A percentile compares a stretch with the other conserved stretches of the same genome.
Evolutionary conservation across 805 yeast genomes (phyloP).

Genomic region (Pichia manshurica): DNA sequence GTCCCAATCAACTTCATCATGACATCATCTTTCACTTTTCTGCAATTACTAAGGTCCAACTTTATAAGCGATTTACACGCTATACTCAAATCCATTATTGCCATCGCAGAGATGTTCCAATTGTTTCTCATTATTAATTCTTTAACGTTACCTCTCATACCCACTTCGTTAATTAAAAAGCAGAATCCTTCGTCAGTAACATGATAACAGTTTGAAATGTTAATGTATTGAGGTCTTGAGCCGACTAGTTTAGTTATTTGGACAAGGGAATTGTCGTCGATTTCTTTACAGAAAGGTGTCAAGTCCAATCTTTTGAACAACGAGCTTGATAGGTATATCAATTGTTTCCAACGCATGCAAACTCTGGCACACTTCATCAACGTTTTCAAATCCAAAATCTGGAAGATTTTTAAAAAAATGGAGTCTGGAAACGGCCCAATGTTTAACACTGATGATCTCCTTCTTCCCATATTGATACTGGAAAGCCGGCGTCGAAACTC

Average conservation of each 20-base stretch:
- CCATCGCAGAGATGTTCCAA: conserved; percentile 78
- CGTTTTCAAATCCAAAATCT: conserved; percentile 47
- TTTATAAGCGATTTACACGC: conserved; percentile 55
- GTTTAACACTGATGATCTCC: conserved; percentile 53
- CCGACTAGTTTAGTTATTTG: conserved; percentile 67
- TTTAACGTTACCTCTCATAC: conserved; percentile 55
- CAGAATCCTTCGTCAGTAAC: conserved; percentile 71
- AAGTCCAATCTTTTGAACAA: conserved; percentile 50
- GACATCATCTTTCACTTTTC: conserved; percentile 68
- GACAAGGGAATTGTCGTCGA: conserved; percentile 52
- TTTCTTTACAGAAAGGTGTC: conserved; percentile 53
- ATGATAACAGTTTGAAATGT: conserved; percentile 71
- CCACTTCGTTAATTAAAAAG: conserved; percentile 64
- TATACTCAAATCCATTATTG: conserved; percentile 70
- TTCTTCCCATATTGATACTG: conserved; percentile 35
- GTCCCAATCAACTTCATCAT: conserved; percentile 64
- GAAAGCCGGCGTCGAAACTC: conserved; percentile 48
- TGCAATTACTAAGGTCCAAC: conserved; percentile 64
- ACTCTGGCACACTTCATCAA: conserved; percentile 55
- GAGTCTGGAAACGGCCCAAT: conserved; percentile 60
- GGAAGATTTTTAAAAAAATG: conserved; percentile 48
- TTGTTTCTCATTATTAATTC: conserved; percentile 57
- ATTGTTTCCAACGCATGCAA: conserved; percentile 63
- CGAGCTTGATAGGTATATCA: conserved; percentile 51
- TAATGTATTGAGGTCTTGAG: conserved; percentile 53